Base-by-base conservation (phyloP, 257 asterid genomes). In the Leonotis leonurus region DNA sequence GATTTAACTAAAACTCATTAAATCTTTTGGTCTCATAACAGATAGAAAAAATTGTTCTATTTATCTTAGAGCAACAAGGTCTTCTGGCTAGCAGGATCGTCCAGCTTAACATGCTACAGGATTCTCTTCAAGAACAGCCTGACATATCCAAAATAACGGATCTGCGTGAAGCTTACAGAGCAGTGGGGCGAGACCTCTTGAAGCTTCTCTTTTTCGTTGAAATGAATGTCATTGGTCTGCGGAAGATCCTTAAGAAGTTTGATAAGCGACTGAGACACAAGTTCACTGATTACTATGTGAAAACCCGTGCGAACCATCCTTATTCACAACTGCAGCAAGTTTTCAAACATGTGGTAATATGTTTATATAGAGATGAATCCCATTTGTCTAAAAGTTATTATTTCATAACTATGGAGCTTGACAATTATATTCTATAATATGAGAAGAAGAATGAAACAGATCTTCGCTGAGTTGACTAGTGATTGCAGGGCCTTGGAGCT, bases 321-420 rank as follows among this genome's bases (percentile, higher is more conserved):
- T 93, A 93, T 79, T 93, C 99, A 62, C 99, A 89, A 70, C 99
- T 93, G 70, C 96, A 82, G 82, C 96, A 89, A 79, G 91, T 93
- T 20, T 89, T 93, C 78, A 93, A 89, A 85, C 99, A 93, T 72
- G 99, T 93, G 96, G 99, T 93, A 87, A 81, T 75, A 70, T 57
- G 33, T 69, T 62, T 63, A 68, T 62, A 26, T 35, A 44, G 39
- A 35, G 11, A 59, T 24, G 3, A n/a, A 25, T 22, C 51, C 39
- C 3, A 1, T 49, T n/a, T n/a, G n/a, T n/a, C n/a, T n/a, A n/a
- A n/a, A n/a, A n/a, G n/a, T n/a, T n/a, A n/a, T 18, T 49, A 29
- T 45, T 33, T 26, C 1, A 13, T 18, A 9, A 46, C 11, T n/a
- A 8, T 22, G 58, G 39, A 11, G 50, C 58, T 32, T 44, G 60